phyloP scores from a whole-genome alignment of 2,329 filamentous ascomycete species.

The Fusarium poae region DNA sequence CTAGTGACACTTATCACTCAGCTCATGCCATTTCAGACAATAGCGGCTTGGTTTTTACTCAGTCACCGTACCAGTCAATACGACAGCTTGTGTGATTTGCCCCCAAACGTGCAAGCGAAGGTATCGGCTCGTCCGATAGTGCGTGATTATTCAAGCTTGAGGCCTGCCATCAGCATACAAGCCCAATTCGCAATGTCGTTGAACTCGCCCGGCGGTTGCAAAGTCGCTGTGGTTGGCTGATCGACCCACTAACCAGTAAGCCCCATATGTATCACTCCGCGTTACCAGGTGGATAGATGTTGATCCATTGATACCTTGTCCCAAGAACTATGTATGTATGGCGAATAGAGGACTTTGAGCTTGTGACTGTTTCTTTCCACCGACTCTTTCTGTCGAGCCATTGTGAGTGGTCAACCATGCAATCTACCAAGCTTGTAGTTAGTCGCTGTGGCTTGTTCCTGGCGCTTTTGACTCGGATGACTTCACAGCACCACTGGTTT shows the following conservation, averaged over 20 bases:
- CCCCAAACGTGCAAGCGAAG: slow-evolving; percentile 36
- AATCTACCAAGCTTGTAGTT: slow-evolving; percentile 34
- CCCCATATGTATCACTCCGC: slow-evolving; percentile 24
- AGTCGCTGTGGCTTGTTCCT: slow-evolving; percentile 16
- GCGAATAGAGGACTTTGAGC: slow-evolving; percentile 5
- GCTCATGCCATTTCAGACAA: slow-evolving; percentile 21
- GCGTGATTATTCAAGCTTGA: slow-evolving; percentile 36
- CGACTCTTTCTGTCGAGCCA: slow-evolving; percentile 12
- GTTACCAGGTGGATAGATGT: slow-evolving; percentile 31
- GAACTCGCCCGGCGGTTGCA: slow-evolving; percentile 30
- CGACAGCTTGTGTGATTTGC: slow-evolving; percentile 34
- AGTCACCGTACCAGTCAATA: slow-evolving; percentile 31
- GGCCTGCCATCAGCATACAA: slow-evolving; percentile 29
- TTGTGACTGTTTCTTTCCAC: slow-evolving; percentile 5
- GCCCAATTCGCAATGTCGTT: slow-evolving; percentile 8
- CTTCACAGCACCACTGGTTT: slow-evolving; percentile 2
- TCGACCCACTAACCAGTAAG: slow-evolving; percentile 3
- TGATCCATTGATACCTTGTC: slow-evolving; percentile 10
- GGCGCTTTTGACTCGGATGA: slow-evolving; percentile 6
- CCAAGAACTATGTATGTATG: slow-evolving; percentile 1
- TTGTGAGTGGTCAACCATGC: slow-evolving; percentile 29
- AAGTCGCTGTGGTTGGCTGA: slow-evolving; percentile 31
- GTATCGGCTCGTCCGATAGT: slow-evolving; percentile 42
- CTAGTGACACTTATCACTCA: slow-evolving; percentile 24
- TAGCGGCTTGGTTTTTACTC: slow-evolving; percentile 18